phyloP scores from a whole-genome alignment of 2,329 filamentous ascomycete species.

The Trichoderma atrobrunneum region DNA sequence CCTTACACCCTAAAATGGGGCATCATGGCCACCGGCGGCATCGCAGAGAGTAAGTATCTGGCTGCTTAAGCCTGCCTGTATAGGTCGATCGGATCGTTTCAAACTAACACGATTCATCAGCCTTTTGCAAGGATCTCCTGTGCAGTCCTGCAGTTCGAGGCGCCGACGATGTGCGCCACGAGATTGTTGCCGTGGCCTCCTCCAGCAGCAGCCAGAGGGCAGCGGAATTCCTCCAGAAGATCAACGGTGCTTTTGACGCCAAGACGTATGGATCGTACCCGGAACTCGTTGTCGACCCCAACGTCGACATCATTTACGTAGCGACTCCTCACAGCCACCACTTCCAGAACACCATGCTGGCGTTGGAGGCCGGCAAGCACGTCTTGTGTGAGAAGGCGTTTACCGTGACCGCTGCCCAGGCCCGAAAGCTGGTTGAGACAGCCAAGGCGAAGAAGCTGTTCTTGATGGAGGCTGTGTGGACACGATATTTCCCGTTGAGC shows the following conservation, averaged over 20 bases:
- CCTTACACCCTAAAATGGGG: slow-evolving; percentile 55
- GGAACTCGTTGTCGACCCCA: slow-evolving; percentile 73
- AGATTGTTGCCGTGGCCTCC: slow-evolving; percentile 75
- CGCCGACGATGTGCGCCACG: slow-evolving; percentile 71
- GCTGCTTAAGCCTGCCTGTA: neutral
- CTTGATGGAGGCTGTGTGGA: slow-evolving; percentile 89
- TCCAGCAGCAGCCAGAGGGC: slow-evolving; percentile 70
- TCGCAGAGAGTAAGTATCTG: slow-evolving; percentile 52
- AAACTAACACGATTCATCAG: slow-evolving; percentile 31
- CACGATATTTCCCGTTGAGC: slow-evolving; percentile 80
- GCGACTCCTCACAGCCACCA: slow-evolving; percentile 91
- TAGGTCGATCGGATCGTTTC: neutral
- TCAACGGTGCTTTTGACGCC: slow-evolving; percentile 65
- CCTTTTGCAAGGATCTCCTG: slow-evolving; percentile 75
- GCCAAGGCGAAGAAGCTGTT: slow-evolving; percentile 71
- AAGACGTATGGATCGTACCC: slow-evolving; percentile 78
- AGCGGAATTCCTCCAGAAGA: slow-evolving; percentile 67
- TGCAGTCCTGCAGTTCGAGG: slow-evolving; percentile 67
- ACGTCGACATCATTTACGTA: slow-evolving; percentile 84
- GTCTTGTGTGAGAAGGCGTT: slow-evolving; percentile 91
- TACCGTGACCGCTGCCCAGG: slow-evolving; percentile 77
- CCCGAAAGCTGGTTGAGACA: slow-evolving; percentile 66
- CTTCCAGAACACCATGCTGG: slow-evolving; percentile 87
- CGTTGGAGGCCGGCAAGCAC: slow-evolving; percentile 77
- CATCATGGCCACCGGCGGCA: slow-evolving; percentile 59